Evolutionary conservation across 768 basidiomycete species (phyloP).

Genomic region (Russula sp.): DNA sequence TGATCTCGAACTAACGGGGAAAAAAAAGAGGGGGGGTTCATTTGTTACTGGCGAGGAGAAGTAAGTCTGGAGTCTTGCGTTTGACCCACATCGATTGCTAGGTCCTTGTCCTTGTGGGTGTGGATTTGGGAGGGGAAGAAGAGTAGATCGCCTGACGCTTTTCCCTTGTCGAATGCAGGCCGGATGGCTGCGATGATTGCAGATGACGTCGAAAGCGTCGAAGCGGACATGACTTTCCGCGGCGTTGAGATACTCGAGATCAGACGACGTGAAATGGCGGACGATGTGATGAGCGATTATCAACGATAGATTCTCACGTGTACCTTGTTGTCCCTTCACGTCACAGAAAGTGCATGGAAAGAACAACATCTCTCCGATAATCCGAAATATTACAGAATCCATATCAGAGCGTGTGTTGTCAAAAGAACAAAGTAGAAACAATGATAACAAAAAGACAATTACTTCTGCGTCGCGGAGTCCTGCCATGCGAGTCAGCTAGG

Average conservation of each 20-base stretch:
- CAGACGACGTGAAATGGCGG: constrained; percentile 16
- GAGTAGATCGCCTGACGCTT: constrained; percentile 60
- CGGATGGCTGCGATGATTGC: constrained; percentile 53
- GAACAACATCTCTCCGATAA: background rate
- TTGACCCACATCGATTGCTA: constrained; percentile 57
- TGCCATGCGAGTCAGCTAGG: constrained; percentile 8
- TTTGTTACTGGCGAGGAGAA: background rate
- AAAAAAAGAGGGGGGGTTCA: too few relatives aligned
- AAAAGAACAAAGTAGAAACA: background rate
- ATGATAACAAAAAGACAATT: constrained; percentile 7
- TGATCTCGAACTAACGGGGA: constrained; percentile 80
- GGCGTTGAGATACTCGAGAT: constrained; percentile 8
- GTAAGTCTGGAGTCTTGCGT: background rate
- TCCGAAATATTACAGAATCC: background rate
- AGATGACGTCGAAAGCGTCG: constrained; percentile 14
- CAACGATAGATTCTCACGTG: background rate
- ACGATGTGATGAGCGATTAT: background rate
- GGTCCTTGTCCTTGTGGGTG: constrained; percentile 58
- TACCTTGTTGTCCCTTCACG: too few relatives aligned
- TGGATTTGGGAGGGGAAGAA: constrained; percentile 75
- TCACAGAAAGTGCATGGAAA: too few relatives aligned
- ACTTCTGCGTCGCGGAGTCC: constrained; percentile 19
- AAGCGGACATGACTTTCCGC: constrained; percentile 13
- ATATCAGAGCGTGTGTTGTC: background rate
- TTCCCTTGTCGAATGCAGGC: constrained; percentile 55